Conservation (phyloP, 1,139 yeast genomes). For the Taphrina pruni region DNA sequence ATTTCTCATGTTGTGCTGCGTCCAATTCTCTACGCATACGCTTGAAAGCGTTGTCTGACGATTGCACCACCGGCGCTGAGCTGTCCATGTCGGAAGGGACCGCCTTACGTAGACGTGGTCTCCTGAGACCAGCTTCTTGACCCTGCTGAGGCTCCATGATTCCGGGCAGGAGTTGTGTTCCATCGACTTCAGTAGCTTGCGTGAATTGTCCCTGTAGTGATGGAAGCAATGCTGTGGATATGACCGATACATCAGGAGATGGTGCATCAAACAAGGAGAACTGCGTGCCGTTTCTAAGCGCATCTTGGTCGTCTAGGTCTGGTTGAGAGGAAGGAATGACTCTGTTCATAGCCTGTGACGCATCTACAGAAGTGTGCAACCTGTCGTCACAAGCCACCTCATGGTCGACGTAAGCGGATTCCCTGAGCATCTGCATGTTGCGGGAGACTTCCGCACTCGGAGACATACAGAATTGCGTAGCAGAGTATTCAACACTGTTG, state of each 20-base stretch:
- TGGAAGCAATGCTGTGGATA: background rate
- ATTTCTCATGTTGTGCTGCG: constrained; percentile 54
- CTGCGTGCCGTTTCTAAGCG: constrained; percentile 35
- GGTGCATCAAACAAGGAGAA: constrained; percentile 43
- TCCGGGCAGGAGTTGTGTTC: background rate
- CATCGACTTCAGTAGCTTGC: constrained; percentile 36
- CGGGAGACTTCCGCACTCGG: background rate
- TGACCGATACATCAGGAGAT: constrained; percentile 30
- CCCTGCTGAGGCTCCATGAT: background rate
- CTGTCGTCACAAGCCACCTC: background rate
- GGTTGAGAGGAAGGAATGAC: constrained; percentile 18
- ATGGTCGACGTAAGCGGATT: background rate
- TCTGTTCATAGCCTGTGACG: background rate
- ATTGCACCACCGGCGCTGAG: too few relatives aligned
- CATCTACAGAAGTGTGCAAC: background rate
- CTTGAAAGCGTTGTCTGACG: constrained; percentile 15
- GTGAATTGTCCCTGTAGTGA: constrained; percentile 15
- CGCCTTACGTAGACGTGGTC: constrained; percentile 24
- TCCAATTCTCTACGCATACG: constrained; percentile 43
- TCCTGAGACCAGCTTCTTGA: background rate
- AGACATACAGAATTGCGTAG: constrained; percentile 18
- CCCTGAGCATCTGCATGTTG: constrained; percentile 10
- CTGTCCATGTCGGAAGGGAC: background rate
- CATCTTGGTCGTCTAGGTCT: background rate
- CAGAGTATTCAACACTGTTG: background rate